Percentiles rank a stretch among this genome's conserved stretches.
phyloP scores from a whole-genome alignment of 1,284 basidiomycete genomes.

The Ceratobasidium sp. region DNA sequence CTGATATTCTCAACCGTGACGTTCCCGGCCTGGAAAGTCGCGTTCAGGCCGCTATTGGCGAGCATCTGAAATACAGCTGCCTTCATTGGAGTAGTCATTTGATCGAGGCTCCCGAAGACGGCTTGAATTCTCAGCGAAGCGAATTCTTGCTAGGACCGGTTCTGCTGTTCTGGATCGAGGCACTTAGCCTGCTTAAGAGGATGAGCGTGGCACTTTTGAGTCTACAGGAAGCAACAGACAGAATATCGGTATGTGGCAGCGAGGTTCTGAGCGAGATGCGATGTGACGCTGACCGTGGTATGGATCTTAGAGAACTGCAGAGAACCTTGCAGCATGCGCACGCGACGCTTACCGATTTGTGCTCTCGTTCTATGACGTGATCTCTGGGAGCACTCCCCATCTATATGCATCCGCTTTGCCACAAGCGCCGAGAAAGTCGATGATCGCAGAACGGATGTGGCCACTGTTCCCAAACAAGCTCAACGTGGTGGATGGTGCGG shows the following conservation, averaged over 20 bases:
- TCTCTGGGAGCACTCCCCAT: not conserved
- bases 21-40: slow-evolving; percentile 3
- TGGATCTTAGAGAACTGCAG: too few species aligned
- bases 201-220: not conserved
- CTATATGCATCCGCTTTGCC: slow-evolving; percentile 21
- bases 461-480: not conserved
- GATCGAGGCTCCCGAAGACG: not conserved
- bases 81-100: slow-evolving; percentile 28
- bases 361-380: slow-evolving; percentile 16
- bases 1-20: slow-evolving; percentile 6
- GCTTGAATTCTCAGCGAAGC: not conserved
- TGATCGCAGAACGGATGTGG: not conserved
- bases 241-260: slow-evolving; percentile 9
- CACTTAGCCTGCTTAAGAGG: slow-evolving; percentile 16
- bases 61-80: slow-evolving; percentile 33
- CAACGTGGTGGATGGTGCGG: not conserved
- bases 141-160: not conserved
- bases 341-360: slow-evolving; percentile 23
- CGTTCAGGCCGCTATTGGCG: not conserved
- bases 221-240: not conserved
- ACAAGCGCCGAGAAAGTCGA: slow-evolving; percentile 6
- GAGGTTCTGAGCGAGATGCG: not conserved
- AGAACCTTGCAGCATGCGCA: too few species aligned
- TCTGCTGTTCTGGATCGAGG: slow-evolving; percentile 38
- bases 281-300: too few species aligned